Conservation (phyloP, 139 green algal genomes). For the Trebouxia sp. region DNA sequence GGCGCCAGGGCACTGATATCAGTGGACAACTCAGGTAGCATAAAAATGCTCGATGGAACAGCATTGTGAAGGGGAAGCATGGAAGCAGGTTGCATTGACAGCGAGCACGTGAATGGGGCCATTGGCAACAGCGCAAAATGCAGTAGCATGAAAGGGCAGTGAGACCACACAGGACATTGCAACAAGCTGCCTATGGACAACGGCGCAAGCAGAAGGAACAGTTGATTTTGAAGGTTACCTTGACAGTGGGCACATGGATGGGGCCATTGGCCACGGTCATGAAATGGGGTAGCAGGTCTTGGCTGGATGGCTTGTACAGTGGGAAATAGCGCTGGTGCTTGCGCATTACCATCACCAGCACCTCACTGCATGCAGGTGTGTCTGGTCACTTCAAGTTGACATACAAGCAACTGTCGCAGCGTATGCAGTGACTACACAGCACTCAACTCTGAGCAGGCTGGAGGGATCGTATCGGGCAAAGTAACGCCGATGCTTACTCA, state of each 20-base stretch:
- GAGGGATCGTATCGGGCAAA: slow-evolving; percentile 84
- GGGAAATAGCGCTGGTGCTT: slow-evolving; percentile 99
- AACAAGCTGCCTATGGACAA: too few species aligned
- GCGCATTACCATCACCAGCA: slow-evolving; percentile 98
- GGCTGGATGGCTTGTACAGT: slow-evolving; percentile 58
- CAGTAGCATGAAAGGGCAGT: too few species aligned
- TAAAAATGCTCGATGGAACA: too few species aligned
- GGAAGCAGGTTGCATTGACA: neutral
- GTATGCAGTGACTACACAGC: too few species aligned
- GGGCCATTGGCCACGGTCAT: slow-evolving; percentile 94
- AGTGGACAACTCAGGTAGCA: too few species aligned
- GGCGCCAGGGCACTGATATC: too few species aligned
- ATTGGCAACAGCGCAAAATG: too few species aligned
- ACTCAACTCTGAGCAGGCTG: too few species aligned
- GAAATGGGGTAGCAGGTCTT: slow-evolving; percentile 85
- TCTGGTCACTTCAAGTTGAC: neutral
- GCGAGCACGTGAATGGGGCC: neutral
- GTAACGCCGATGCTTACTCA: slow-evolving; percentile 99
- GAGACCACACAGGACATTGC: too few species aligned
- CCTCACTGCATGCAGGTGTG: slow-evolving; percentile 71
- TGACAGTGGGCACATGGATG: slow-evolving; percentile 63
- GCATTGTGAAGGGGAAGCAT: too few species aligned
- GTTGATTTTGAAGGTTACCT: neutral
- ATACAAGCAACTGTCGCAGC: too few species aligned
- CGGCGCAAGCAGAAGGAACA: too few species aligned